Base-by-base conservation (phyloP, 2,329 filamentous ascomycete genomes). In the Dactylellina drechsleri region DNA sequence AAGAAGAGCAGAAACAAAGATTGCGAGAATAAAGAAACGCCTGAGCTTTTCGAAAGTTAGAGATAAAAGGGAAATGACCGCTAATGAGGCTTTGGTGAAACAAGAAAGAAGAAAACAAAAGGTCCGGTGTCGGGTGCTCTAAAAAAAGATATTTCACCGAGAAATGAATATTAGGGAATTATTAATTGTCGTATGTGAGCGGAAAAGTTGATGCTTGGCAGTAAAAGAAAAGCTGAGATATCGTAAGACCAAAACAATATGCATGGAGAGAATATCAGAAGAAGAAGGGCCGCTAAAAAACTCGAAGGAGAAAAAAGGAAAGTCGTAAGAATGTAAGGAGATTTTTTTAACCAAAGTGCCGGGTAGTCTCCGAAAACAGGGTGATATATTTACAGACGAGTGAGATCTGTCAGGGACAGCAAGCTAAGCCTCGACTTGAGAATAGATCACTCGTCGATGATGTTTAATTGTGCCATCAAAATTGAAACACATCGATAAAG, bases 401-500 rank as follows among this genome's bases (percentile, higher is more conserved):
- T 53, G 36, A 58, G 71, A 75, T 68, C 57, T 47, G 71, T 58
- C 67, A 75, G 71, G 71, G 64, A 65, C 47, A 49, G 50, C 52
- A 59, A 65, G 52, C 58, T 68, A 64, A 65, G 64, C 64, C 71
- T 50, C 71, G 45, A 41, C 65, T 26, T 36, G 54, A 61, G 45
- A 8, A 47, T 53, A 52, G 58, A 65, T 53, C 13, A 52, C 31
- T 36, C 12, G 18, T 40, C 49, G 40, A 61, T 23, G 52, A 13
- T 20, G 52, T 31, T 54, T 23, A 45, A 36, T 60, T 60, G 49
- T 40, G 45, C 53, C 23, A 62, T 75, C 58, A 75, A 45, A 75
- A 75, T 45, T 75, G 71, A 67, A 75, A 75, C 52, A 67, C 58
- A 40, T 75, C 71, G 53, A 75, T 75, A 64, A 75, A 75, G 18